These are phyloP conservation scores for Magnolia sinica DNA, from an alignment of 164 flowering plant genomes.

Conservation along the genomic window DNA sequence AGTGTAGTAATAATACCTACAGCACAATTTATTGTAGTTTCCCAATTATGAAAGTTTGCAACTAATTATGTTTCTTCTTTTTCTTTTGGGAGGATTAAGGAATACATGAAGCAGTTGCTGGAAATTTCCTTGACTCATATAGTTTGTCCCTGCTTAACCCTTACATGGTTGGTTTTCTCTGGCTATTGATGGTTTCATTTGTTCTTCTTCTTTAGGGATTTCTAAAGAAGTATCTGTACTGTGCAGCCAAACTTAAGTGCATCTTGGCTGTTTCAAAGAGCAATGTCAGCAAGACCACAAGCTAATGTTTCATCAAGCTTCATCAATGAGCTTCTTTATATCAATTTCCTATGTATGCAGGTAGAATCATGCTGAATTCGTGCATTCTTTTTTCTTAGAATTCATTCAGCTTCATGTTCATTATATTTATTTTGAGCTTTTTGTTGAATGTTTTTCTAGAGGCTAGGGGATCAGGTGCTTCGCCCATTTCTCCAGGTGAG, in stretches of 20 bases:
- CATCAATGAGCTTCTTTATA: slow-evolving; percentile 76
- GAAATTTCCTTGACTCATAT: slow-evolving; percentile 61
- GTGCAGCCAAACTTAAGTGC: slow-evolving; percentile 90
- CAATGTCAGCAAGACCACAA: slow-evolving; percentile 82
- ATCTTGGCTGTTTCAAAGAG: slow-evolving; percentile 95
- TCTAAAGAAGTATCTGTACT: slow-evolving; percentile 11
- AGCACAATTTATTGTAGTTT: not conserved
- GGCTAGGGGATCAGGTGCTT: slow-evolving; percentile 85
- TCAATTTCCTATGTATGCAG: slow-evolving; percentile 84
- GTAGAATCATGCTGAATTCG: slow-evolving; percentile 26
- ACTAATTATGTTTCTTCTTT: slow-evolving; percentile 13
- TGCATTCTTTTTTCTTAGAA: not conserved
- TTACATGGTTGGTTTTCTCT: slow-evolving; percentile 68
- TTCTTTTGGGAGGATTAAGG: slow-evolving; percentile 38
- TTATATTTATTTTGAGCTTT: not conserved
- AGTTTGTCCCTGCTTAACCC: slow-evolving; percentile 86
- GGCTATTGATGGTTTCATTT: not conserved
- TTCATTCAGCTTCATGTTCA: not conserved
- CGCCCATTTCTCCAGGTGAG: slow-evolving; percentile 94
- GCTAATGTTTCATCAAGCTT: slow-evolving; percentile 68
- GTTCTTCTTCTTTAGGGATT: not conserved
- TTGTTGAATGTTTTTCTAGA: slow-evolving; percentile 36
- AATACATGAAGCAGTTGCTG: slow-evolving; percentile 65
- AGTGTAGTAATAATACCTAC: too few relatives aligned
- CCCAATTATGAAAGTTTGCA: not conserved